Base-by-base conservation (phyloP, 2,329 filamentous ascomycete species). In the Amesomyces nigricolor region DNA sequence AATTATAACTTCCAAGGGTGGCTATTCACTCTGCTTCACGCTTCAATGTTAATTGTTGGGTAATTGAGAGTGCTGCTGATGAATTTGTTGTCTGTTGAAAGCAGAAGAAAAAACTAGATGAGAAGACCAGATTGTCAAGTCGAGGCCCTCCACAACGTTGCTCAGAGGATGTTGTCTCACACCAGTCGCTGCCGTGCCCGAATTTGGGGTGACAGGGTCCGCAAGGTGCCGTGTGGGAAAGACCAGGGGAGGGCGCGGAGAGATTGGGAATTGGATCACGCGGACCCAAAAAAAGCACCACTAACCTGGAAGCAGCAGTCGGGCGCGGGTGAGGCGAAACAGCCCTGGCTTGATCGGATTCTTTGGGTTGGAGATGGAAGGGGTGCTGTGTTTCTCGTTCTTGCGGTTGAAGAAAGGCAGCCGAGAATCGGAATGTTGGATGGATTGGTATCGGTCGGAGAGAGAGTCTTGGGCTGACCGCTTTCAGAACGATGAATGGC, bases 211-310 rank as follows among this genome's bases (percentile, higher is more conserved):
- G 35, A 40, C 51, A 57, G 48, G 54, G 51, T 47, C 47, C 44
- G 52, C 42, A 42, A 45, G 48, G 46, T 51, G 56, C 46, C 49
- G 40, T 43, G 26, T 22, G 35, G 40, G 53, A 46, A 48, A 17
- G 51, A 47, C 51, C 51, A 57, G 55, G 55, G 53, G 35, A 47
- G n/a, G 42, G 30, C 9, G 35, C 46, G 53, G 22, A 26, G 22
- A 58, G 50, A 56, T 53, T 54, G 56, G 45, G 51, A 35, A 55
- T 47, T 35, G 51, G 58, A 53, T 63, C 61, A 63, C 61, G 61
- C 56, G 60, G 57, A 58, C 60, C 56, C 52, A 58, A 58, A 56
- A 61, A 59, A 58, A 38, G 44, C 17, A 58, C 45, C 29, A 40
- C 58, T 51, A 61, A 50, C 39, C 55, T 56, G 50, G 53, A 56